Percentiles rank a stretch among this genome's conserved stretches.
Evolutionary conservation across 768 basidiomycete species (phyloP).

Genomic region (Collybiopsis confluens): DNA sequence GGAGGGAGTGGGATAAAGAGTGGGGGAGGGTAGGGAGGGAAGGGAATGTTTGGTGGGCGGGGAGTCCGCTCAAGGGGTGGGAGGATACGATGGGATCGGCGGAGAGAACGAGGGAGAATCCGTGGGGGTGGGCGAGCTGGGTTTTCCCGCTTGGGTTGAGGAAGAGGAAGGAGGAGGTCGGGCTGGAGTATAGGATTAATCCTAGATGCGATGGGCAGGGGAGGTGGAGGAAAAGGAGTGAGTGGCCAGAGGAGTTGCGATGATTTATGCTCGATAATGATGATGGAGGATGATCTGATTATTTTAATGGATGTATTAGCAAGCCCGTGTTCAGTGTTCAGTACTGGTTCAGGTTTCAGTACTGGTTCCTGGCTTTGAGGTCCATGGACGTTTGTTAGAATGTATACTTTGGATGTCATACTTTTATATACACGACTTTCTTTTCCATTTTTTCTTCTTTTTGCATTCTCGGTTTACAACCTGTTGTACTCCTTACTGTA

Average conservation of each 20-base stretch:
- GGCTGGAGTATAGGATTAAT: constrained; percentile 6
- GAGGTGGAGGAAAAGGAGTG: constrained; percentile 14
- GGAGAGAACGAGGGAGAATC: constrained; percentile 3
- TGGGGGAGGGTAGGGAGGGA: constrained; percentile 77
- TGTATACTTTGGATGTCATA: too few relatives aligned
- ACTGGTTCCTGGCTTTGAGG: too few relatives aligned
- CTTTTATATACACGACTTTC: too few relatives aligned
- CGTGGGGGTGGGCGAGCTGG: constrained; percentile 11
- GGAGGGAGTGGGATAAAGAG: constrained; percentile 50
- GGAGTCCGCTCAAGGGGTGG: constrained; percentile 62
- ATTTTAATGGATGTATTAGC: too few relatives aligned
- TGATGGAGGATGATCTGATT: too few relatives aligned
- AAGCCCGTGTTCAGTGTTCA: too few relatives aligned
- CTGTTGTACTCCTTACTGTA: too few relatives aligned
- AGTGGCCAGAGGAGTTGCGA: constrained; percentile 10
- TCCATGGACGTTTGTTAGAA: too few relatives aligned
- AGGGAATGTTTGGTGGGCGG: constrained; percentile 86
- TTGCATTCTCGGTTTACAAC: too few relatives aligned
- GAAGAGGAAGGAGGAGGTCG: background rate
- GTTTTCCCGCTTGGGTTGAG: constrained; percentile 6
- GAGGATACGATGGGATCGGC: constrained; percentile 71
- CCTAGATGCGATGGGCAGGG: constrained; percentile 15
- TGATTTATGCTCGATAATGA: too few relatives aligned
- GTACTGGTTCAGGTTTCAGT: too few relatives aligned
- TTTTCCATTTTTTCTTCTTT: too few relatives aligned